Evolutionary conservation across 2,329 filamentous ascomycete species (phyloP), one percentile per base, ranked within the genome.

Genomic region (Cercospora sp.): DNA sequence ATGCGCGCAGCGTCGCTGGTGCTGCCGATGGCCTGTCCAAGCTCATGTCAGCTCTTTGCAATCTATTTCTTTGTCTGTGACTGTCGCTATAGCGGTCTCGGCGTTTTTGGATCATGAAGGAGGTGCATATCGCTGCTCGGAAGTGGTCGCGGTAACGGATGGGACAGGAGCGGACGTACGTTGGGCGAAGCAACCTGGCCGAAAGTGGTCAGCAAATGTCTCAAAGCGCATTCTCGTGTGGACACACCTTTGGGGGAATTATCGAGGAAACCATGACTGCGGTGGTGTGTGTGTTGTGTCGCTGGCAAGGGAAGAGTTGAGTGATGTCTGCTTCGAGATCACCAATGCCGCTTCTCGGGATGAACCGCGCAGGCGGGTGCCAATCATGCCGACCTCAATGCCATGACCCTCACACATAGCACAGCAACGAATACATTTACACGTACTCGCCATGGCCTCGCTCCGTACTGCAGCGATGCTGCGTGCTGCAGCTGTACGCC

Each of bases 1-100:
- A 99, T 98, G 81, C 94, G 93, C 79, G 93, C 88, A 80, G 95
- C 95, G 89, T 98, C 94, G 80, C 94, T 92, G 76, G 94, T 93
- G 80, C 91, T 91, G 79, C 95, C 94, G 80, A 99, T 93, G 77
- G 92, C 94, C 95, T 98, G 81, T 74, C 72, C 68, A n/a, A 13
- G 74, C 70, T 59, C 31, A 5, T 60, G 66, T 79, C 67, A 77
- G 74, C 66, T 53, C 65, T 18, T 23, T 20, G 6, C 18, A 57
- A 8, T 18, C 45, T 42, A 13, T 64, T 36, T 67, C 20, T 16
- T 5, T 62, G 45, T 9, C n/a, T 58, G 60, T 48, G 12, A n/a
- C 53, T 33, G 42, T n/a, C 31, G 16, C 10, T 16, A 33, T n/a
- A 18, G 20, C 12, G 33, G 28, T 42, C 16, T 42, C 30, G 13